Percentiles rank a stretch among this genome's conserved stretches.
Evolutionary conservation across 2,329 filamentous ascomycete species (phyloP).

Genomic region (Aspergillus sp.): DNA sequence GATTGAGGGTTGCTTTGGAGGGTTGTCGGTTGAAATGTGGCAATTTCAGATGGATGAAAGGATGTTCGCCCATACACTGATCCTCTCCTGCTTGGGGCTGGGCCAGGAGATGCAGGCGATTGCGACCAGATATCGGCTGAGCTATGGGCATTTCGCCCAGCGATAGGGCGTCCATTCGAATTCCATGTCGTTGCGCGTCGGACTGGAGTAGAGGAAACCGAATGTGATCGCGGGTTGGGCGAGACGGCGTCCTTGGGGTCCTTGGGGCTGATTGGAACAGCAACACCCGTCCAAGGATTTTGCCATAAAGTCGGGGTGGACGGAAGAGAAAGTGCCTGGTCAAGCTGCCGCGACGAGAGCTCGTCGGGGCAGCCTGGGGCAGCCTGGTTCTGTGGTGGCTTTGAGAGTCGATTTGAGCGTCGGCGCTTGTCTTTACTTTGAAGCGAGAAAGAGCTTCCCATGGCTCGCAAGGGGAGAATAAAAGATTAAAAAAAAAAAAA

Average conservation of each 20-base stretch:
- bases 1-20: slow-evolving; percentile 15
- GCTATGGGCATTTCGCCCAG: slow-evolving; percentile 10
- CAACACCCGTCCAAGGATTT: slow-evolving; percentile 35
- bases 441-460: slow-evolving; percentile 39
- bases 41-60: slow-evolving; percentile 19
- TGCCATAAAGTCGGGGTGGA: slow-evolving; percentile 27
- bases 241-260: slow-evolving; percentile 10
- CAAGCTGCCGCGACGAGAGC: slow-evolving; percentile 15
- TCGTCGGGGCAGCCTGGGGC: slow-evolving; percentile 12
- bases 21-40: slow-evolving; percentile 23
- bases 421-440: slow-evolving; percentile 32
- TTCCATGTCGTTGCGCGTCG: slow-evolving; percentile 14
- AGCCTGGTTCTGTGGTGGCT: slow-evolving; percentile 32
- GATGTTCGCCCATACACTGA: slow-evolving; percentile 21
- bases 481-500: neutral
- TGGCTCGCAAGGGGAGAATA: slow-evolving; percentile 19
- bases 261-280: slow-evolving; percentile 17
- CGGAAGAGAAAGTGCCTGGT: slow-evolving; percentile 9
- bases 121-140: slow-evolving; percentile 7
- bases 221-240: slow-evolving; percentile 19
- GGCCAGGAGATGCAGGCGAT: slow-evolving; percentile 6
- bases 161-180: neutral
- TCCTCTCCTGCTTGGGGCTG: slow-evolving; percentile 7
- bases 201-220: slow-evolving; percentile 22
- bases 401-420: slow-evolving; percentile 38